Percentiles rank a stretch among this genome's conserved stretches.
Conservation (phyloP, 2,329 filamentous ascomycete species). For the Torrubiellomyces zombiae region DNA sequence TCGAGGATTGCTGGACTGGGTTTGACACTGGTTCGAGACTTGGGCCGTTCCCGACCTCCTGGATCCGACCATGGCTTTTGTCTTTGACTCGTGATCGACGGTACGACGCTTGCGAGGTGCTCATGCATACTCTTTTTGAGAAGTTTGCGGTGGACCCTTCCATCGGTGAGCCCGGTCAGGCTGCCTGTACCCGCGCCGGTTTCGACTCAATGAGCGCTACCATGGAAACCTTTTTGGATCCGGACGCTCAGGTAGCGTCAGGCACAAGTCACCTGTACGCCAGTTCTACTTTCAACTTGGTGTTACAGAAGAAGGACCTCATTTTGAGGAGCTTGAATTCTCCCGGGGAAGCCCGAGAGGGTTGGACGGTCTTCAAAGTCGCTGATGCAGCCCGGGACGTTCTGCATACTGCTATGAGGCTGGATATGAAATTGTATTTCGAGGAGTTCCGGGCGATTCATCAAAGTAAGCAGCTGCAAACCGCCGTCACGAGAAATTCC, state of each 20-base stretch:
- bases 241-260: constrained; percentile 24
- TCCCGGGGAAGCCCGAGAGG: constrained; percentile 12
- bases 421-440: constrained; percentile 25
- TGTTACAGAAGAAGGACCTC: constrained; percentile 44
- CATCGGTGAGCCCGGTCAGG: constrained; percentile 39
- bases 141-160: constrained; percentile 37
- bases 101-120: constrained; percentile 62
- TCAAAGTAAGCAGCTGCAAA: constrained; percentile 42
- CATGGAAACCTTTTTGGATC: constrained; percentile 36
- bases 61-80: constrained; percentile 61
- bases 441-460: constrained; percentile 41
- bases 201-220: constrained; percentile 42
- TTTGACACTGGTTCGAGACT: constrained; percentile 27
- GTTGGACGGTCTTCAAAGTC: constrained; percentile 23
- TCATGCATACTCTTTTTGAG: constrained; percentile 59
- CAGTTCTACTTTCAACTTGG: constrained; percentile 48
- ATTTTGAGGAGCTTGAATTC: constrained; percentile 26
- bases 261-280: constrained; percentile 44
- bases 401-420: constrained; percentile 36
- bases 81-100: constrained; percentile 64
- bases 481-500: constrained; percentile 53
- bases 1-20: constrained; percentile 25
- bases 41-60: constrained; percentile 52
- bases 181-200: constrained; percentile 47
- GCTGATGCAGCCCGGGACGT: constrained; percentile 26